phyloP scores from a whole-genome alignment of 78 protist genomes.

The Planoprotostelium fungivorum region DNA sequence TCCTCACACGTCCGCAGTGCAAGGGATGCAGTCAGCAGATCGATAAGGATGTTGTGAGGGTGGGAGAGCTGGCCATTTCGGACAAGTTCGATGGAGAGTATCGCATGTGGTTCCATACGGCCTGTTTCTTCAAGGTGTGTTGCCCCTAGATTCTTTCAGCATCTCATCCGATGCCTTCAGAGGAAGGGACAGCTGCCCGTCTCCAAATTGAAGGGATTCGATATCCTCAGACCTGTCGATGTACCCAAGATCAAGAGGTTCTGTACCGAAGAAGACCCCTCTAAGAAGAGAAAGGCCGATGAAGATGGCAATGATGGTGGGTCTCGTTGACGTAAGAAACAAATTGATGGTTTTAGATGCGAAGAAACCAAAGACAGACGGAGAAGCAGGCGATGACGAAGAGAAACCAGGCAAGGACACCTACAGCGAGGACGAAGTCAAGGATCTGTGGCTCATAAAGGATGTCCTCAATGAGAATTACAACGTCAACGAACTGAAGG shows the following conservation, averaged over 20 bases:
- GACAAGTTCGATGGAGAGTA: neutral
- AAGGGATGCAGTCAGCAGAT: neutral
- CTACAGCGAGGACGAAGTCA: neutral
- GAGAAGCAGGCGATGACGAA: neutral
- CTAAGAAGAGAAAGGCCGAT: neutral
- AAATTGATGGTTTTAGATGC: neutral
- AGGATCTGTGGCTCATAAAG: neutral
- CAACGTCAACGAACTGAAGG: neutral
- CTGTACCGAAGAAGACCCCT: neutral
- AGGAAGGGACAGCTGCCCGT: neutral
- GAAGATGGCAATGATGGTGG: neutral
- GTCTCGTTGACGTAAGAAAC: neutral
- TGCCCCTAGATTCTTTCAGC: neutral
- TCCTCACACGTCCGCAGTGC: neutral
- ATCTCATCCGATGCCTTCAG: neutral
- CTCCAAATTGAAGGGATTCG: neutral
- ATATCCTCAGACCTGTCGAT: neutral
- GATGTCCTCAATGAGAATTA: neutral
- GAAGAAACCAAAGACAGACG: neutral
- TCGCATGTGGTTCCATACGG: neutral
- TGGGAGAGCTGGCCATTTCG: neutral
- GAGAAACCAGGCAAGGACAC: neutral
- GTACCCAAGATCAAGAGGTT: neutral
- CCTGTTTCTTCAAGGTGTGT: neutral
- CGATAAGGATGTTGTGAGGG: neutral